Percentiles rank a stretch among this genome's conserved stretches.
phyloP scores from a whole-genome alignment of 495 filamentous ascomycete species.

The Apiosordaria backusii region DNA sequence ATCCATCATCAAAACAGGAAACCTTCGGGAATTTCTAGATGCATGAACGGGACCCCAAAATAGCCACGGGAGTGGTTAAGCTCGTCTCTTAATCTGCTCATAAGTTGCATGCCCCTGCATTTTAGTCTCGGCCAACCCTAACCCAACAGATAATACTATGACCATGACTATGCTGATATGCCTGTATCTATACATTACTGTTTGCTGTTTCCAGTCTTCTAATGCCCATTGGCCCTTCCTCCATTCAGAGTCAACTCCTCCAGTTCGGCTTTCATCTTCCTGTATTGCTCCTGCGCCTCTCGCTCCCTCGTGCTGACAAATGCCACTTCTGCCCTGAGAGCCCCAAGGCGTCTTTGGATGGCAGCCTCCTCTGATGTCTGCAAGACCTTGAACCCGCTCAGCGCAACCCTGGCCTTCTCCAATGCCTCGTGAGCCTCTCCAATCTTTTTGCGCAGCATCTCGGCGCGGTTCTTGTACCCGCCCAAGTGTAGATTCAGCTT shows the following conservation, averaged over 20 bases:
- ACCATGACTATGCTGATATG: background rate
- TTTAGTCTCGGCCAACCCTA: background rate
- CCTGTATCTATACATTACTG: background rate
- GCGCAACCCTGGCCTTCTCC: conserved; percentile 64
- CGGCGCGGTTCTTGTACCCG: conserved; percentile 85
- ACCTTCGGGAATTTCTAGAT: background rate
- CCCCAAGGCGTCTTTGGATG: conserved; percentile 66
- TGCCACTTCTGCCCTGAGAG: conserved; percentile 73
- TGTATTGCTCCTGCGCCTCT: conserved; percentile 86
- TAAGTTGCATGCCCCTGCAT: background rate
- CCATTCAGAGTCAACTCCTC: conserved; percentile 47
- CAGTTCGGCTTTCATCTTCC: conserved; percentile 71
- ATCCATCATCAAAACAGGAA: background rate
- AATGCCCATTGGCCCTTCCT: conserved; percentile 19
- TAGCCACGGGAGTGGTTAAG: background rate
- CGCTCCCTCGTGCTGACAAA: conserved; percentile 80
- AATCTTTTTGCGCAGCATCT: conserved; percentile 75
- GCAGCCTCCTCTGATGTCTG: conserved; percentile 75
- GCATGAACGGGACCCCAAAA: background rate
- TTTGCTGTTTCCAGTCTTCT: background rate
- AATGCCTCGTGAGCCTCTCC: conserved; percentile 73
- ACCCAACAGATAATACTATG: background rate
- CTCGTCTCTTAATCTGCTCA: background rate
- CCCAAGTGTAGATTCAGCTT: conserved; percentile 85
- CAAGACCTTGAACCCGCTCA: conserved; percentile 72